phyloP scores from a whole-genome alignment of 352 stramenopile species.

The Phytophthora constricta region DNA sequence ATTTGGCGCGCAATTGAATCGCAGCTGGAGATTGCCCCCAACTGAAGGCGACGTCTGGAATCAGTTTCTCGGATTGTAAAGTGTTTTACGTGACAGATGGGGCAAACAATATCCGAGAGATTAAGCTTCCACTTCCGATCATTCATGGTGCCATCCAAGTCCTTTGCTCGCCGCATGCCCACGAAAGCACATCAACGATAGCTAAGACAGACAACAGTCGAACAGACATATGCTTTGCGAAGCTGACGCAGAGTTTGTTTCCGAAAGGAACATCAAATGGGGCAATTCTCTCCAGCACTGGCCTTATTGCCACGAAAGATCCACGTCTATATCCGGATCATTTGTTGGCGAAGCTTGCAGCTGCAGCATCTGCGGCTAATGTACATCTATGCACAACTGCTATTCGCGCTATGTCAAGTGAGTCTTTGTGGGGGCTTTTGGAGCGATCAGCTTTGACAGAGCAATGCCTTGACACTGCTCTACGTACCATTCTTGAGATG shows the following conservation, averaged over 20 bases:
- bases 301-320: slow-evolving; percentile 82
- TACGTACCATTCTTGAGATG: slow-evolving; percentile 38
- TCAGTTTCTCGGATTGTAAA: slow-evolving; percentile 80
- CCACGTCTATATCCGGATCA: slow-evolving; percentile 67
- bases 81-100: slow-evolving; percentile 80
- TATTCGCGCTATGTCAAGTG: slow-evolving; percentile 60
- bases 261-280: slow-evolving; percentile 55
- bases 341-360: slow-evolving; percentile 70
- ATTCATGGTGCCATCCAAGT: slow-evolving; percentile 77
- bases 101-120: slow-evolving; percentile 70
- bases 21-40: slow-evolving; percentile 60
- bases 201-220: slow-evolving; percentile 10
- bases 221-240: slow-evolving; percentile 33
- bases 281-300: slow-evolving; percentile 68
- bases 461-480: slow-evolving; percentile 46
- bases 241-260: slow-evolving; percentile 70
- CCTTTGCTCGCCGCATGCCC: slow-evolving; percentile 61
- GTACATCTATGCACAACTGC: slow-evolving; percentile 58
- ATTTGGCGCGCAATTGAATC: slow-evolving; percentile 75
- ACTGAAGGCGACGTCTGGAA: slow-evolving; percentile 53
- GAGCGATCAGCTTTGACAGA: slow-evolving; percentile 53
- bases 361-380: slow-evolving; percentile 46
- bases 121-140: slow-evolving; percentile 72
- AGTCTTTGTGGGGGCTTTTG: slow-evolving; percentile 67
- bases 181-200: slow-evolving; percentile 17